Evolutionary conservation across 345 rosid species (phyloP).

Genomic region (Pugionium cornutum): DNA sequence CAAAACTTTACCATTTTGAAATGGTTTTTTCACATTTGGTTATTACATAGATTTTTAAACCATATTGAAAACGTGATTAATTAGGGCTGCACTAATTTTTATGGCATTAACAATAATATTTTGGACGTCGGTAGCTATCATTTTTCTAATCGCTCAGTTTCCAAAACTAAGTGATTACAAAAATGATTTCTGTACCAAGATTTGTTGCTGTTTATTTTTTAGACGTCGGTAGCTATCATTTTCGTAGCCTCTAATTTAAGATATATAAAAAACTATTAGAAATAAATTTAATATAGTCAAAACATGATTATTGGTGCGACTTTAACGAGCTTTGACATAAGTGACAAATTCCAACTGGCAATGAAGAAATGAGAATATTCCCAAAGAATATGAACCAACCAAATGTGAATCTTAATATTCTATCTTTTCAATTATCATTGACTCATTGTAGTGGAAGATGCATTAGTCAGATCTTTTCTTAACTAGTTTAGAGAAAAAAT

Average conservation of each 20-base stretch:
- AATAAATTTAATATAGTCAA: conserved; percentile 7
- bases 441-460: conserved; percentile 31
- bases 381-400: conserved; percentile 37
- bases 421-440: conserved; percentile 6
- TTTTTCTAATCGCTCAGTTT: no score
- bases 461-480: conserved; percentile 15
- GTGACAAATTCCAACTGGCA: conserved; percentile 19
- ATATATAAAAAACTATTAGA: neutral
- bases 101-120: no score
- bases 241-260: neutral
- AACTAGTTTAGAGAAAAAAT: neutral
- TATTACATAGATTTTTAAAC: no score
- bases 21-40: no score
- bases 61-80: no score
- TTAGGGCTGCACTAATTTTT: no score
- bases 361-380: conserved; percentile 31
- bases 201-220: no score
- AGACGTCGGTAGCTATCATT: neutral
- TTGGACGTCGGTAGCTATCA: no score
- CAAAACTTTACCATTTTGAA: no score
- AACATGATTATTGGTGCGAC: conserved; percentile 30
- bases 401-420: conserved; percentile 31
- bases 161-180: no score
- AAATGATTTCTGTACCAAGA: no score
- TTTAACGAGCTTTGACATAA: conserved; percentile 24